Base-by-base conservation (phyloP, 805 yeast genomes). In the Ogataea trehaloabstinens region DNA sequence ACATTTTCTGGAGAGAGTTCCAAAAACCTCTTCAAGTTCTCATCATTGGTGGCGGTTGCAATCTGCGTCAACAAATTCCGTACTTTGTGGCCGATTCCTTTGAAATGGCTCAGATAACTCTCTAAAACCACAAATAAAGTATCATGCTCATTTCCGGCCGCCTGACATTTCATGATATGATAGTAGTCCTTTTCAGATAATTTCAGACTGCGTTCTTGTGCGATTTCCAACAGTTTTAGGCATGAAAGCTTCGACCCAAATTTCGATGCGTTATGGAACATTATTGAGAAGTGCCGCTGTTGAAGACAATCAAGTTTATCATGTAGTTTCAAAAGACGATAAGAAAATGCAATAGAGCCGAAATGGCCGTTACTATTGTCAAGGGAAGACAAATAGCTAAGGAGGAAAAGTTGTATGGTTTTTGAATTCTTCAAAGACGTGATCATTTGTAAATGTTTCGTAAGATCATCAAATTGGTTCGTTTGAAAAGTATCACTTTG, bases 81-180 rank as follows among this genome's bases (percentile, higher is more conserved):
- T 1, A 40, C 39, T 15, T 37, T 31, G 1, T 3, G 2, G 3
- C 46, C 18, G 3, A 55, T 15, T 2, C 31, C 12, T 2, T 41
- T 38, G 30, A 45, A 33, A 3, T 35, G 36, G 10, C 39, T 31
- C 8, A 56, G 16, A 6, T 38, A 20, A 7, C 44, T 21, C 1
- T 43, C 19, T 5, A 54, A 31, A 11, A 54, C 15, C n/a, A 48
- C 29, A 24, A 44, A 52, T 2, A 60, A 11, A 5, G 57, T 51
- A 24, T 51, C 58, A 30, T 49, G 51, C 27, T 56, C 61, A 10
- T 30, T 35, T 2, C 66, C 66, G 20, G 28, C 37, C 4, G 47
- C 35, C 34, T 59, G 58, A 5, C 47, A 36, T 20, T 28, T 41
- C 41, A 58, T 13, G 10, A 58, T 24, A 18, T 44, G 32, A 8